Evolutionary conservation across 2,329 filamentous ascomycete species (phyloP), one percentile per base, ranked within the genome.

Genomic region (Metarhizium brunneum): DNA sequence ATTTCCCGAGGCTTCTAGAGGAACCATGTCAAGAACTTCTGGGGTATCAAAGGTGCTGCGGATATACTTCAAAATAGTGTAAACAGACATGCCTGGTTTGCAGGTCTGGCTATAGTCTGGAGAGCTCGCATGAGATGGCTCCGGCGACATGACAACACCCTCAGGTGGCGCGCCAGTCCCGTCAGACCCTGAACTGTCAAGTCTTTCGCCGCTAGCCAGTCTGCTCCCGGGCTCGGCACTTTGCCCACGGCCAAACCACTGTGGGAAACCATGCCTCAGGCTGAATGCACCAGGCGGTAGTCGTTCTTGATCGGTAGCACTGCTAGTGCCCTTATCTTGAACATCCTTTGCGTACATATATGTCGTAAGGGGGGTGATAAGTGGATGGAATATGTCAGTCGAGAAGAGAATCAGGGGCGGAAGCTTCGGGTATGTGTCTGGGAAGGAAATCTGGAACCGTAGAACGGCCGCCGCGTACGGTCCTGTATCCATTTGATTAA

Each of bases 381-480:
- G 79, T 18, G 92, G 92, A 69, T 99, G 92, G 70, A 97, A 99
- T 62, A 97, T 87, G 68, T 97, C 92, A 62, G 90, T 95, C 49
- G 84, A 82, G 71, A 99, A 96, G 54, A 87, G 92, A 61, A 99
- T 83, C 18, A 92, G 77, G 10, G 94, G 94, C 52, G 92, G 89
- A 20, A 89, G 74, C 53, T 79, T 74, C 13, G 92, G 92, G 68
- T 95, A 96, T 43, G 81, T 79, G 58, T 87, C 78, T 40, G 92
- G 89, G 65, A 97, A 97, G 29, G 86, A 86, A 61, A 97, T 87
- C 62, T 94, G 86, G 72, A 97, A 95, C 64, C 92, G 88, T 59
- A 97, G 81, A 63, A 96, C 82, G 50, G 91, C 89, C 57, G 88
- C 86, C 20, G 89, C 81, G 73, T 96, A 99, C 18, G 94, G 92